Percentiles rank a stretch among this genome's conserved stretches.
These are phyloP conservation scores for Cladosporium sp. DNA, from an alignment of 2,329 filamentous ascomycete genomes.

Conservation along the genomic window DNA sequence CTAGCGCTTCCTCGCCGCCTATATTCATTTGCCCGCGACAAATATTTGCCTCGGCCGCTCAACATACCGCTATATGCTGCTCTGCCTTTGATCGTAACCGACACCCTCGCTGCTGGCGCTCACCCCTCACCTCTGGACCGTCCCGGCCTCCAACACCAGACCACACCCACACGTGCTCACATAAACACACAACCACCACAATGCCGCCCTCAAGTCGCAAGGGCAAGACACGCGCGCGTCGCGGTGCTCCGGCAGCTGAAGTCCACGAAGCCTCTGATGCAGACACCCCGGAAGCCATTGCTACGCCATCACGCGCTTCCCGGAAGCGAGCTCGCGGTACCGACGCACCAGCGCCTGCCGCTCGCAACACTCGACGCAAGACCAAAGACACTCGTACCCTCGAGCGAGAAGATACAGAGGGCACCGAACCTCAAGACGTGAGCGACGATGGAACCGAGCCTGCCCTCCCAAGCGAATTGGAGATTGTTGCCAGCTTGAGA, in stretches of 20 bases:
- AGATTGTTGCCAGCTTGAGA: conserved; percentile 39
- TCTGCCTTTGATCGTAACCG: conserved; percentile 1
- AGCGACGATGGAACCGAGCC: conserved; percentile 36
- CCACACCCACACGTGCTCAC: background rate
- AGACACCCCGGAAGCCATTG: conserved; percentile 43
- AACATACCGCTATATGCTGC: background rate
- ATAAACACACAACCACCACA: background rate
- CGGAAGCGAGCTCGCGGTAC: conserved; percentile 39
- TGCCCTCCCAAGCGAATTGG: conserved; percentile 37
- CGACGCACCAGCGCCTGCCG: conserved; percentile 22
- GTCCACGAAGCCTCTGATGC: conserved; percentile 34
- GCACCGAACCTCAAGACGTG: conserved; percentile 34
- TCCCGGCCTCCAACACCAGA: background rate
- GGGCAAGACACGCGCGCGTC: conserved; percentile 29
- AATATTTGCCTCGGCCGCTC: conserved; percentile 7
- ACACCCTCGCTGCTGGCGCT: conserved; percentile 1
- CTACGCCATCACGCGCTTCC: conserved; percentile 45
- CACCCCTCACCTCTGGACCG: background rate
- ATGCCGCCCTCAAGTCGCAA: conserved; percentile 32
- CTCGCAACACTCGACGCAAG: conserved; percentile 30
- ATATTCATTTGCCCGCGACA: conserved; percentile 13
- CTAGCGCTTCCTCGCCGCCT: background rate
- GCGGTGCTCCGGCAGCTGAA: conserved; percentile 22
- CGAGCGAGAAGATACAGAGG: conserved; percentile 34
- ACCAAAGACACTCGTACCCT: conserved; percentile 28